These are phyloP conservation scores for Trichoderma afroharzianum DNA, from an alignment of 2,329 filamentous ascomycete species.

Conservation along the genomic window DNA sequence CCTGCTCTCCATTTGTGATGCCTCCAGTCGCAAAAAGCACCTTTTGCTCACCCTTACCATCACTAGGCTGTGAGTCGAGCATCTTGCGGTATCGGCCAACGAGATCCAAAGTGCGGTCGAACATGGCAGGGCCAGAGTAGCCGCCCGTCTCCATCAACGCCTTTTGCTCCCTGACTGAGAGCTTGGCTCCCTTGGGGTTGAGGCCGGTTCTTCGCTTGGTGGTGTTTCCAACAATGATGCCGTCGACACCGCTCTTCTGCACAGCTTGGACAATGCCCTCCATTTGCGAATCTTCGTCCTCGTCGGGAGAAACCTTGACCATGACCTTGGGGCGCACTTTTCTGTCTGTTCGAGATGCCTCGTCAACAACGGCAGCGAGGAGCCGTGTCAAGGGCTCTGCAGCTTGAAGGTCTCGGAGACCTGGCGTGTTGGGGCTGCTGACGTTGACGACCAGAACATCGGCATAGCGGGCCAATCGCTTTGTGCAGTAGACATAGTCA, in stretches of 20 bases:
- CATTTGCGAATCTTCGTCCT: conserved; percentile 81
- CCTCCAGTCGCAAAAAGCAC: conserved; percentile 92
- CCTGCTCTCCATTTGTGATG: conserved; percentile 84
- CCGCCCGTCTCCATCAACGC: conserved; percentile 76
- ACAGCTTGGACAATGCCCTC: conserved; percentile 85
- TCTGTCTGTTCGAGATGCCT: conserved; percentile 66
- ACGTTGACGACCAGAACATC: conserved; percentile 98
- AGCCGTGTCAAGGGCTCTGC: conserved; percentile 78
- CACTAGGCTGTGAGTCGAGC: conserved; percentile 49
- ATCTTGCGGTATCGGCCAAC: conserved; percentile 74
- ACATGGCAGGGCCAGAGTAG: conserved; percentile 87
- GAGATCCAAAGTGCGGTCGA: conserved; percentile 71
- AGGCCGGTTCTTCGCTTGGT: conserved; percentile 77
- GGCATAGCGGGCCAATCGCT: conserved; percentile 77
- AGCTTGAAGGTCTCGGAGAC: conserved; percentile 81
- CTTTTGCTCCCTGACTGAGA: conserved; percentile 63
- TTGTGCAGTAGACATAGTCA: conserved; percentile 86
- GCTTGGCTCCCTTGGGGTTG: conserved; percentile 60
- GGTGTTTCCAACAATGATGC: conserved; percentile 95
- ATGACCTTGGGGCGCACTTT: conserved; percentile 70
- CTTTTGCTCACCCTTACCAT: conserved; percentile 52
- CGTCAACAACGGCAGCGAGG: conserved; percentile 75
- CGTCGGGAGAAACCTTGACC: conserved; percentile 97
- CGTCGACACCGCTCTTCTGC: conserved; percentile 80
- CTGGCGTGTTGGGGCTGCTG: conserved; percentile 92